Conservation (phyloP, 176 grass and related monocot species). For the Musa acuminata region DNA sequence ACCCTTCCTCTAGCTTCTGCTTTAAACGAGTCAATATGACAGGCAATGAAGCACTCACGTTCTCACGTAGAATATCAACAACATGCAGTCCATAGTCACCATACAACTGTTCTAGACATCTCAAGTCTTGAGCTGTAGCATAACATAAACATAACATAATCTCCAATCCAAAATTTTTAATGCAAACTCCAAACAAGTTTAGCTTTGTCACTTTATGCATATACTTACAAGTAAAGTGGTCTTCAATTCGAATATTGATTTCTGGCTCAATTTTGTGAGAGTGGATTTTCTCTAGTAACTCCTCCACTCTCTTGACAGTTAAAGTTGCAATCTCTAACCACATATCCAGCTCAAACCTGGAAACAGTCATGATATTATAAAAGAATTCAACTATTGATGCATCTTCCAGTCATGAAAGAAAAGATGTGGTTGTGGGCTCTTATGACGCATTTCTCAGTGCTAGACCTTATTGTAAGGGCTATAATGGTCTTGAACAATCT, state of each 20-base stretch:
- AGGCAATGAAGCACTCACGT: conserved; percentile 18
- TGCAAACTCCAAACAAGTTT: background rate
- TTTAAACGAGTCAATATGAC: conserved; percentile 41
- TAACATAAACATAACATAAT: background rate
- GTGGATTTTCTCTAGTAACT: conserved; percentile 50
- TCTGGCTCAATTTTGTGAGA: background rate
- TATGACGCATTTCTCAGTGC: too few relatives aligned
- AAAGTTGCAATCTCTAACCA: conserved; percentile 62
- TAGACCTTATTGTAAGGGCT: too few relatives aligned
- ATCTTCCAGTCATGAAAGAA: background rate
- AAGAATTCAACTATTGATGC: too few relatives aligned
- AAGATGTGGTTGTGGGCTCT: too few relatives aligned
- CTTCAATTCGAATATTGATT: conserved; percentile 12
- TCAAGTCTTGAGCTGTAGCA: conserved; percentile 34
- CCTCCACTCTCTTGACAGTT: conserved; percentile 39
- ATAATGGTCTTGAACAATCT: background rate
- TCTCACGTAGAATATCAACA: conserved; percentile 20
- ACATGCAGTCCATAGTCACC: conserved; percentile 27
- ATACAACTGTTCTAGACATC: conserved; percentile 48
- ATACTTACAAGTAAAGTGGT: conserved; percentile 39
- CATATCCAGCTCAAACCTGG: conserved; percentile 95
- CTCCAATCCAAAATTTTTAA: background rate
- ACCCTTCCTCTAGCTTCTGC: conserved; percentile 26
- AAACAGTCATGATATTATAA: background rate
- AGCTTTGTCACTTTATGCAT: background rate